Percentiles rank a stretch among this genome's conserved stretches.
Conservation (phyloP, 192 early-diverging fungal genomes). For the Dimargaris xerosporica region DNA sequence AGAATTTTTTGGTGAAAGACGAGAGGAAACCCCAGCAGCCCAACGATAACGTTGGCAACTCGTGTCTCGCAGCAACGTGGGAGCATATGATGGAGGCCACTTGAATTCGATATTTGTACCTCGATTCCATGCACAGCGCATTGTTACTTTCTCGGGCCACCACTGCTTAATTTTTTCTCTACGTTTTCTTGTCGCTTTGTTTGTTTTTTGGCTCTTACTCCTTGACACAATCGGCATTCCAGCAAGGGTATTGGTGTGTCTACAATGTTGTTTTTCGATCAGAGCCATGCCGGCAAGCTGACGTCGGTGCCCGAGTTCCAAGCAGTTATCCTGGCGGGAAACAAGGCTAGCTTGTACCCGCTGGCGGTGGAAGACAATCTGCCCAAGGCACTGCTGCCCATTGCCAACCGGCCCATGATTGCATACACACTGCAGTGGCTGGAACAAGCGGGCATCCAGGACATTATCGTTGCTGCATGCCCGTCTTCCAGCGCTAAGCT, state of each 20-base stretch:
- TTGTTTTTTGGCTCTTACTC: not conserved
- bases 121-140: too few species aligned
- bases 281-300: not conserved
- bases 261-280: not conserved
- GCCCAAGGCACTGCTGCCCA: slow-evolving; percentile 87
- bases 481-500: not conserved
- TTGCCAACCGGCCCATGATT: slow-evolving; percentile 92
- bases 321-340: slow-evolving; percentile 47
- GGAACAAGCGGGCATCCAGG: slow-evolving; percentile 57
- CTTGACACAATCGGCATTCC: not conserved
- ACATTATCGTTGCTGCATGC: not conserved
- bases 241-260: too few species aligned
- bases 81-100: too few species aligned
- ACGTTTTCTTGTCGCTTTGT: not conserved
- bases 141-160: too few species aligned
- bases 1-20: too few species aligned
- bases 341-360: slow-evolving; percentile 47
- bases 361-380: slow-evolving; percentile 64
- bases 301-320: slow-evolving; percentile 36
- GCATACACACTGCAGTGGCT: slow-evolving; percentile 90
- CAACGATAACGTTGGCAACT: too few species aligned
- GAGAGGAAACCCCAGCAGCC: too few species aligned
- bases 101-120: too few species aligned
- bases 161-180: too few species aligned
- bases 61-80: too few species aligned